phyloP scores from a whole-genome alignment of 495 filamentous ascomycete species.

The Podospora sp. region DNA sequence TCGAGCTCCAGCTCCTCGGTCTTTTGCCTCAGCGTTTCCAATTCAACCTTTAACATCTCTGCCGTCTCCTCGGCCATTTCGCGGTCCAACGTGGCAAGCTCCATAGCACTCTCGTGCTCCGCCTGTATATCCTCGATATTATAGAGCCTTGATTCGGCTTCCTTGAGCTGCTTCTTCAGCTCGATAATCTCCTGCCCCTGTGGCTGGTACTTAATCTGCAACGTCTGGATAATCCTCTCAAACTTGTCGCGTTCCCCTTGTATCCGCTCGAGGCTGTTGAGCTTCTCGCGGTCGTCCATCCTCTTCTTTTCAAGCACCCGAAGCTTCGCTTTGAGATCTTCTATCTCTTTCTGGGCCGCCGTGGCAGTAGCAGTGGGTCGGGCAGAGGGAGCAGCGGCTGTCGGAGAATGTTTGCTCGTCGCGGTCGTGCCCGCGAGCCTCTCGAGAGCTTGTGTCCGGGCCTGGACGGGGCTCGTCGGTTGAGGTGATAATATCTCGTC shows the following conservation, averaged over 20 bases:
- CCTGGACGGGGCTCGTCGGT: slow-evolving; percentile 49
- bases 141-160: slow-evolving; percentile 68
- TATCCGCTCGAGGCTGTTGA: slow-evolving; percentile 75
- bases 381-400: slow-evolving; percentile 7
- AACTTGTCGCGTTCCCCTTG: slow-evolving; percentile 83
- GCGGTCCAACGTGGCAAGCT: slow-evolving; percentile 85
- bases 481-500: slow-evolving; percentile 47
- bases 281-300: slow-evolving; percentile 81
- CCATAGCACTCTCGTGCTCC: slow-evolving; percentile 80
- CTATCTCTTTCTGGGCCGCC: slow-evolving; percentile 65
- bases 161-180: slow-evolving; percentile 73
- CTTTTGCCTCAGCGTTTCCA: slow-evolving; percentile 73
- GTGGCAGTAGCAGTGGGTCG: slow-evolving; percentile 37
- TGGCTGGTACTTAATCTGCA: slow-evolving; percentile 86
- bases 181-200: slow-evolving; percentile 81
- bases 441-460: slow-evolving; percentile 48
- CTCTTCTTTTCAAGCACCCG: slow-evolving; percentile 80
- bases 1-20: slow-evolving; percentile 86
- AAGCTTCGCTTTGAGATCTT: slow-evolving; percentile 78
- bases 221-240: slow-evolving; percentile 84
- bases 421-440: slow-evolving; percentile 43
- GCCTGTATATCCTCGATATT: slow-evolving; percentile 72
- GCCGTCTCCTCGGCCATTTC: slow-evolving; percentile 97
- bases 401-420: slow-evolving; percentile 35
- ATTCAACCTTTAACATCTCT: slow-evolving; percentile 76